Base-by-base conservation (phyloP, 208 protist species). In the Wallacemonas sp. region DNA sequence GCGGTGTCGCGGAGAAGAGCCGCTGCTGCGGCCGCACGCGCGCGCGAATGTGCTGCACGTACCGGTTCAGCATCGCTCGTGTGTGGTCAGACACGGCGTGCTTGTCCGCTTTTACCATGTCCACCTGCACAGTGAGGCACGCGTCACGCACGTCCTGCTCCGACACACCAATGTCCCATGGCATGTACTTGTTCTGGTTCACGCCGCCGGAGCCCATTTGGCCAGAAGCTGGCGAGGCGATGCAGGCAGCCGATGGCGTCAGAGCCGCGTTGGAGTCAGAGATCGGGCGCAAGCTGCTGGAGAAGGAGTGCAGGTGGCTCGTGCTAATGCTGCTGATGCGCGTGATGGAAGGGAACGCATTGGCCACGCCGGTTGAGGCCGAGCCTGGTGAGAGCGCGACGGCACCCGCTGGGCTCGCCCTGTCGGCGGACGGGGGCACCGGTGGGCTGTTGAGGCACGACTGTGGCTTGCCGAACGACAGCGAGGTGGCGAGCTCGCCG, bases 131-230 rank as follows among this genome's bases (percentile, higher is more conserved):
- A 19, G 55, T 70, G 8, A 60, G 61, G 19, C 61, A 77, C n/a
- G 78, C 78, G 4, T 76, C 55, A 21, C 61, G 68, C 49, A 83
- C 32, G 47, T 83, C 78, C 61, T 71, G 49, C 69, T 83, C 65
- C 2, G 78, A 80, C 11, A 83, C 69, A 6, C 56, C 60, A 16
- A 83, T 55, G 47, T 66, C 70, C 60, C 49, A 72, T 29, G 57
- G 43, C 41, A 69, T 64, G 68, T 46, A 58, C 52, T 58, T 58
- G 52, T 58, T 58, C 29, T 58, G 52, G 52, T 58, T 41, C 4
- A 58, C 19, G 23, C 29, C 23, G 14, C 14, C 29, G 17, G 30
- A 39, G 17, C 4, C 47, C 9, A 68, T 61, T 17, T 61, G 9
- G 12, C 43, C 23, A 1, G 21, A 6, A 1, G 61, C 56, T 2